phyloP scores from a whole-genome alignment of 192 early-diverging fungal genomes.

The Haplosporangium gracile region DNA sequence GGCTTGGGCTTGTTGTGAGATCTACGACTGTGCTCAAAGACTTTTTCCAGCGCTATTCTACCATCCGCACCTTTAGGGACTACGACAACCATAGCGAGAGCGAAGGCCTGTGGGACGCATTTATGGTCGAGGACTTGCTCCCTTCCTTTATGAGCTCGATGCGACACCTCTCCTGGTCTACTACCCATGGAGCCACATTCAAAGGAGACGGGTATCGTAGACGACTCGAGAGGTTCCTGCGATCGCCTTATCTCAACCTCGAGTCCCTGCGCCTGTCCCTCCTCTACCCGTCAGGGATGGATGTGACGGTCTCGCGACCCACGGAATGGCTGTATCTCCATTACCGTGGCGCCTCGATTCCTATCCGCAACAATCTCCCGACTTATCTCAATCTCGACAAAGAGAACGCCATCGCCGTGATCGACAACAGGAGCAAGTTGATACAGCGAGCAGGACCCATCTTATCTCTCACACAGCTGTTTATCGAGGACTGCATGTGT shows the following conservation, averaged over 20 bases:
- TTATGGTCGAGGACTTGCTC: background rate
- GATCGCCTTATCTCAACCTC: background rate
- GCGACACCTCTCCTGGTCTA: background rate
- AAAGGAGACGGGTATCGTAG: background rate
- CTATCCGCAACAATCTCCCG: background rate
- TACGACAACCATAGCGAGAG: background rate
- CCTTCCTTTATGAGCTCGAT: background rate
- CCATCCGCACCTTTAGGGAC: background rate
- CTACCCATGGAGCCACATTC: background rate
- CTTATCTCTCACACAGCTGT: background rate
- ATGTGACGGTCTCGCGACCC: background rate
- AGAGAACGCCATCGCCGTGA: background rate
- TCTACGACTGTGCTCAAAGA: background rate
- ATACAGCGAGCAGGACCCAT: background rate
- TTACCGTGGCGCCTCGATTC: too few relatives aligned
- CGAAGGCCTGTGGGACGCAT: background rate
- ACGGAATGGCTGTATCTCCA: too few relatives aligned
- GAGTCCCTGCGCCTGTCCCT: background rate
- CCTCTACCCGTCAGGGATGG: background rate
- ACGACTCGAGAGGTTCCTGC: background rate
- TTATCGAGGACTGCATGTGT: background rate
- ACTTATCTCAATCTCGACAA: background rate
- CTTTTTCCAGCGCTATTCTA: background rate
- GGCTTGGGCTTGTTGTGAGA: background rate
- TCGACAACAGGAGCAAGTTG: background rate